Conservation (phyloP, 2,329 filamentous ascomycete genomes). For the Cladophialophora yegresii region DNA sequence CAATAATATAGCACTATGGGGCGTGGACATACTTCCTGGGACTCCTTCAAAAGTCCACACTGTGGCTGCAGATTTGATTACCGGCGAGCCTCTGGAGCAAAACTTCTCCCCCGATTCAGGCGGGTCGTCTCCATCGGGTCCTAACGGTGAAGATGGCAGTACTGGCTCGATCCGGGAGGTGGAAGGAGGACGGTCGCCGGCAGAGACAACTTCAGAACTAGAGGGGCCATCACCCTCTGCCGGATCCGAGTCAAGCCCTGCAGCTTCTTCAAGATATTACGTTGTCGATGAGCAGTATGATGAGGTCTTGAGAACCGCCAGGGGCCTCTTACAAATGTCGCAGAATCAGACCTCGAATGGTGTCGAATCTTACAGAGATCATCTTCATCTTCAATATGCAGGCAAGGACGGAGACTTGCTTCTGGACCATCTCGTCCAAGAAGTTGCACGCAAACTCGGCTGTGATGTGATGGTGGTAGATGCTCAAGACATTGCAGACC, state of each 20-base stretch:
- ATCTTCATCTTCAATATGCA: slow-evolving; percentile 62
- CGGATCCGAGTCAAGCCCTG: neutral
- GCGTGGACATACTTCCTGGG: slow-evolving; percentile 11
- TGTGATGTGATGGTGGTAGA: slow-evolving; percentile 48
- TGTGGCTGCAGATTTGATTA: slow-evolving; percentile 24
- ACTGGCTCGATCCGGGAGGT: neutral
- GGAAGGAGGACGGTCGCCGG: neutral
- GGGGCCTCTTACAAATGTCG: slow-evolving; percentile 29
- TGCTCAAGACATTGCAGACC: slow-evolving; percentile 50
- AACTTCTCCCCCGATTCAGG: slow-evolving; percentile 10
- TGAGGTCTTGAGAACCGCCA: slow-evolving; percentile 32
- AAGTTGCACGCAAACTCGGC: slow-evolving; percentile 61
- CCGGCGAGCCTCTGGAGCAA: slow-evolving; percentile 24
- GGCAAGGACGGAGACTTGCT: slow-evolving; percentile 56
- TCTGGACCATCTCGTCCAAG: slow-evolving; percentile 63
- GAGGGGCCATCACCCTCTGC: neutral
- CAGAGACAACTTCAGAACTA: slow-evolving; percentile 3
- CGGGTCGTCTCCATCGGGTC: slow-evolving; percentile 11
- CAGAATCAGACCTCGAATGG: slow-evolving; percentile 40
- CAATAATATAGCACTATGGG: slow-evolving; percentile 27
- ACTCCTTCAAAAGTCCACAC: slow-evolving; percentile 24
- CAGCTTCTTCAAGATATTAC: slow-evolving; percentile 27
- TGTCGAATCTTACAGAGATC: slow-evolving; percentile 56
- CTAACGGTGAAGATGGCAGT: slow-evolving; percentile 3
- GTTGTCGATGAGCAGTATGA: slow-evolving; percentile 32